Conservation (phyloP, 192 early-diverging fungal species). For the Podila horticola region DNA sequence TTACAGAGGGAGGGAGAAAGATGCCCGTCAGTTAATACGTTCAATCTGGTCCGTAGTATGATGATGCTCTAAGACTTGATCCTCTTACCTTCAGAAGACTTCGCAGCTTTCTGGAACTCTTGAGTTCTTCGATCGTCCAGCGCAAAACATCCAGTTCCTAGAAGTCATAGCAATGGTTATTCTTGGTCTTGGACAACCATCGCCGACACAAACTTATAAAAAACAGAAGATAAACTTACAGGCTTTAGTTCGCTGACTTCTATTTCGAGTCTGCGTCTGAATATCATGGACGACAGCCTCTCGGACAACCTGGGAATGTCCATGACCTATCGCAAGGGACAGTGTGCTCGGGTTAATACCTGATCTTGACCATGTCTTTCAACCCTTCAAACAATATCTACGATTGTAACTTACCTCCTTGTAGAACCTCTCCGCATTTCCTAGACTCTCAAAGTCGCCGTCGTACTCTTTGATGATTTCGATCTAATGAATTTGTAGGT, state of each 20-base stretch:
- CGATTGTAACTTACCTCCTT: conserved; percentile 32
- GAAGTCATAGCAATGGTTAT: neutral
- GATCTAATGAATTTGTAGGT: conserved; percentile 32
- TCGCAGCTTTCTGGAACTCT: conserved; percentile 54
- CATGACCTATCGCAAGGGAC: conserved; percentile 52
- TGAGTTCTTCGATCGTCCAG: conserved; percentile 56
- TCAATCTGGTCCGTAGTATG: neutral
- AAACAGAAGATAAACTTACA: conserved; percentile 20
- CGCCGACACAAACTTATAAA: too few species aligned
- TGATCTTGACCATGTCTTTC: too few species aligned
- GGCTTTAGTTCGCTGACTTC: conserved; percentile 60
- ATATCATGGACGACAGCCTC: conserved; percentile 62
- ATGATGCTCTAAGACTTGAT: neutral
- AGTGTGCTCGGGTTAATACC: neutral
- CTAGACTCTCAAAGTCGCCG: conserved; percentile 56
- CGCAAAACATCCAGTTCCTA: conserved; percentile 62
- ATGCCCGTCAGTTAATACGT: neutral
- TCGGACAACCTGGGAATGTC: conserved; percentile 63
- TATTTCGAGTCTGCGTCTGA: conserved; percentile 59
- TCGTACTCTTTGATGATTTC: conserved; percentile 61
- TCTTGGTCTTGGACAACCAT: too few species aligned
- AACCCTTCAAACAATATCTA: neutral
- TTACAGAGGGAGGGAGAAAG: neutral
- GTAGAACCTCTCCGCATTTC: conserved; percentile 68
- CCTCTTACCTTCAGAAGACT: conserved; percentile 59